A percentile compares a stretch with the other conserved stretches of the same genome.
phyloP scores from a whole-genome alignment of 176 grass and related monocot genomes.

The Tillandsia leiboldiana region DNA sequence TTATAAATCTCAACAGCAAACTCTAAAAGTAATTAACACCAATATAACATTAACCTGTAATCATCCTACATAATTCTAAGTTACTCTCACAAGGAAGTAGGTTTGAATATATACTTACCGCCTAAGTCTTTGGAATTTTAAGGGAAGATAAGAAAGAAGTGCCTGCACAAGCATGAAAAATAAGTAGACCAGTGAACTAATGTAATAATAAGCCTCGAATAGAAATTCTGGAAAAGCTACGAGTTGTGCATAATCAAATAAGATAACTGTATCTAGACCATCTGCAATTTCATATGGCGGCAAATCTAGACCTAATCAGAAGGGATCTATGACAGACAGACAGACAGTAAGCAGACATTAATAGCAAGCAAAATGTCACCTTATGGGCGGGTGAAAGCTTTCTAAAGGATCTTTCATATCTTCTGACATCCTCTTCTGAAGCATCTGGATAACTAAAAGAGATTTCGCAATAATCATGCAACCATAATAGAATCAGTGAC shows the following conservation, averaged over 20 bases:
- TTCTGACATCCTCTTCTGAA: constrained; percentile 67
- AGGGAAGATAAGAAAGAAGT: constrained; percentile 85
- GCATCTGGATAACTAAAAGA: constrained; percentile 67
- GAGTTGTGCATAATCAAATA: constrained; percentile 3
- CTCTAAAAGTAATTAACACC: too few species aligned
- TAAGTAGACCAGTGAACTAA: neutral
- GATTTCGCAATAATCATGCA: constrained; percentile 4
- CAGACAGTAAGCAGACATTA: neutral
- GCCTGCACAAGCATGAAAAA: constrained; percentile 35
- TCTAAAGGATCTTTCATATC: constrained; percentile 81
- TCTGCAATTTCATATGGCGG: neutral
- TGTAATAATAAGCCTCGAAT: neutral
- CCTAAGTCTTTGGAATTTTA: constrained; percentile 75
- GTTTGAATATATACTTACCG: constrained; percentile 41
- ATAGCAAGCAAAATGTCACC: constrained; percentile 32
- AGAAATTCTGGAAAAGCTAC: neutral
- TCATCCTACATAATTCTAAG: too few species aligned
- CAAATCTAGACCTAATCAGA: neutral
- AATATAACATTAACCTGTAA: too few species aligned
- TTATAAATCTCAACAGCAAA: too few species aligned
- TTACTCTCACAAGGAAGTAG: neutral
- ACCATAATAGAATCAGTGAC: constrained; percentile 13
- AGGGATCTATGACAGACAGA: neutral
- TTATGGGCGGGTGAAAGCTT: constrained; percentile 75
- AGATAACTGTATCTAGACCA: neutral